These are phyloP conservation scores for Dictyostelium purpureum DNA, from an alignment of 78 protist species.

Conservation along the genomic window DNA sequence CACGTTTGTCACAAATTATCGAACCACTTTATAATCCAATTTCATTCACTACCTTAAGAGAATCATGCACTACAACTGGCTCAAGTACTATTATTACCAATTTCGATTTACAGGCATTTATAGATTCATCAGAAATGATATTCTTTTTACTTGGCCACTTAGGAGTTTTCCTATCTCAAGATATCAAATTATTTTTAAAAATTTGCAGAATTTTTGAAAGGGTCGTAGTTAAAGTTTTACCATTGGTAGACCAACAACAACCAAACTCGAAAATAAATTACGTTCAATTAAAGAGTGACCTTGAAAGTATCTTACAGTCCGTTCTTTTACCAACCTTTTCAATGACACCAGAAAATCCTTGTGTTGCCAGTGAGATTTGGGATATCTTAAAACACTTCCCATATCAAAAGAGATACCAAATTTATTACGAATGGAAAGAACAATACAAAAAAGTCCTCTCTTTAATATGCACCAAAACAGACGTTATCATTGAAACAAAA, in stretches of 20 bases:
- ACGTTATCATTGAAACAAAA: slow-evolving; percentile 23
- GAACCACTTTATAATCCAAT: slow-evolving; percentile 48
- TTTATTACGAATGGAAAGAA: slow-evolving; percentile 56
- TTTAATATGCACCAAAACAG: background rate
- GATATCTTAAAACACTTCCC: slow-evolving; percentile 8
- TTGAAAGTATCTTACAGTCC: background rate
- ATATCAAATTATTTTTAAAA: slow-evolving; percentile 10
- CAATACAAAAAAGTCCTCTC: background rate
- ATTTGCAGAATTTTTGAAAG: slow-evolving; percentile 34
- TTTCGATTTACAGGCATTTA: slow-evolving; percentile 10
- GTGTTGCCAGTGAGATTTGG: slow-evolving; percentile 52
- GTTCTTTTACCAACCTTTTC: slow-evolving; percentile 50
- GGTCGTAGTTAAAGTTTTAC: background rate
- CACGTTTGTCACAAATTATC: background rate
- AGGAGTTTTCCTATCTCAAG: slow-evolving; percentile 10
- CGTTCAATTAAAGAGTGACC: slow-evolving; percentile 4
- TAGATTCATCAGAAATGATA: slow-evolving; percentile 7
- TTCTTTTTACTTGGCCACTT: slow-evolving; percentile 15
- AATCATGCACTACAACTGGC: background rate
- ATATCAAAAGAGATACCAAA: slow-evolving; percentile 43
- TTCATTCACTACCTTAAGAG: slow-evolving; percentile 22
- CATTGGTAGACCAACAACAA: slow-evolving; percentile 17
- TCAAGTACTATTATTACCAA: background rate
- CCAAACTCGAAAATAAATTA: background rate
- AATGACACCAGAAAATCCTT: slow-evolving; percentile 20